Evolutionary conservation across 257 asterid genomes (phyloP).

Genomic region (Cruciata laevipes): DNA sequence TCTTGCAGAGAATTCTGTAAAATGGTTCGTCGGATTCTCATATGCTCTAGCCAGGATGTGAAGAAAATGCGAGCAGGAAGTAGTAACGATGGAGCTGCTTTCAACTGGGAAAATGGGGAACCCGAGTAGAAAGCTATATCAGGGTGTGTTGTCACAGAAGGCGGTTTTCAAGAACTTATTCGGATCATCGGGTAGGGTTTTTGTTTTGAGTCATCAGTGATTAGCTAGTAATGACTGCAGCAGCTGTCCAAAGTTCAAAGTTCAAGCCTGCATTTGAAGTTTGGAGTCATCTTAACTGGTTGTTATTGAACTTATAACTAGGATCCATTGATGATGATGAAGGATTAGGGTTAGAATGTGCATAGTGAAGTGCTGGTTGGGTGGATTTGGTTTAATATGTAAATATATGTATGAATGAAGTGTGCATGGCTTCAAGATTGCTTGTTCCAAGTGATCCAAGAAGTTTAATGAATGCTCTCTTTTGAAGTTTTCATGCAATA

Average conservation of each 20-base stretch:
- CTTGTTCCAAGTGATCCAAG: conserved; percentile 7
- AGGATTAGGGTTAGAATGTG: conserved; percentile 31
- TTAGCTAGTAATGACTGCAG: conserved; percentile 25
- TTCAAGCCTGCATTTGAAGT: conserved; percentile 18
- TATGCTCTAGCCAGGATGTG: conserved; percentile 68
- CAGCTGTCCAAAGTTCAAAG: conserved; percentile 16
- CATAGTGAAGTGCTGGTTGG: conserved; percentile 30
- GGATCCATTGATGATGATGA: conserved; percentile 19
- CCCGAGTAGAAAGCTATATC: conserved; percentile 12
- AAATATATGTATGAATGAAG: conserved; percentile 25
- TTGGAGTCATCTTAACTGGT: conserved; percentile 14
- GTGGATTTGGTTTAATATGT: conserved; percentile 32
- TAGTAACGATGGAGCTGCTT: conserved; percentile 35
- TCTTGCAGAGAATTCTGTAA: conserved; percentile 66
- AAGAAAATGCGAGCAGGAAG: conserved; percentile 58
- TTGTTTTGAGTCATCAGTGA: not conserved
- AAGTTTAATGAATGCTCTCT: conserved; percentile 4
- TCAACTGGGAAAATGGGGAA: conserved; percentile 24
- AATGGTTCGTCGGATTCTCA: conserved; percentile 70
- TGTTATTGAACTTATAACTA: conserved; percentile 5
- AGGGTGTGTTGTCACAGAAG: not conserved
- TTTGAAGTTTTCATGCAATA: conserved; percentile 2
- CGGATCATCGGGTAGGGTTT: not conserved
- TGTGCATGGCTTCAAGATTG: conserved; percentile 9
- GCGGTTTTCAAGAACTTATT: not conserved